phyloP scores from a whole-genome alignment of 441 rosid genomes.

The Pelargonium myrrhifolium region DNA sequence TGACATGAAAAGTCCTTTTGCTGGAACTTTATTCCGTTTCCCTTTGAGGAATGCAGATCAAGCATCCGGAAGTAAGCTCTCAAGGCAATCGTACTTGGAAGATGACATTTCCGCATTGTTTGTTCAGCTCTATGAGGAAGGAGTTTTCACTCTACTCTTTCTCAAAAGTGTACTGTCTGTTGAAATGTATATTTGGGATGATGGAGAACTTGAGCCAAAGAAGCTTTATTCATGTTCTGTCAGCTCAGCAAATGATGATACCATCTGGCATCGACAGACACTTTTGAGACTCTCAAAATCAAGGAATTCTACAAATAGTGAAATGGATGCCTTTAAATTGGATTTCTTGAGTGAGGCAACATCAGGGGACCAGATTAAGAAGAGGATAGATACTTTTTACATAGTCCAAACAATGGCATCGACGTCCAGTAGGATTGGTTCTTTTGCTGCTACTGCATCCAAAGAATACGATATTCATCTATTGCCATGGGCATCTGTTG shows the following conservation, averaged over 20 bases:
- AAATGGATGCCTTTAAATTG: constrained; percentile 63
- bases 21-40: constrained; percentile 85
- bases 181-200: constrained; percentile 85
- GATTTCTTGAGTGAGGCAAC: constrained; percentile 66
- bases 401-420: constrained; percentile 91
- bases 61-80: constrained; percentile 76
- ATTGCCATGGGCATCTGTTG: constrained; percentile 95
- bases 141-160: constrained; percentile 70
- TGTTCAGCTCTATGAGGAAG: constrained; percentile 73
- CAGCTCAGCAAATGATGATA: constrained; percentile 40
- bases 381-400: constrained; percentile 58
- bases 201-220: constrained; percentile 58
- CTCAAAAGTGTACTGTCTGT: constrained; percentile 67
- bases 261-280: constrained; percentile 69
- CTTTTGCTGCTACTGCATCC: constrained; percentile 78
- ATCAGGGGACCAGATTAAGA: constrained; percentile 40
- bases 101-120: constrained; percentile 66
- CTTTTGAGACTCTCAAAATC: constrained; percentile 69
- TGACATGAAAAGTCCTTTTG: constrained; percentile 65
- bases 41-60: constrained; percentile 78
- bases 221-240: constrained; percentile 63
- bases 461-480: constrained; percentile 90
- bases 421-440: constrained; percentile 62
- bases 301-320: constrained; percentile 32
- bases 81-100: constrained; percentile 76